Base-by-base conservation (phyloP, 23 red algal genomes). In the Gracilaria domingensis region DNA sequence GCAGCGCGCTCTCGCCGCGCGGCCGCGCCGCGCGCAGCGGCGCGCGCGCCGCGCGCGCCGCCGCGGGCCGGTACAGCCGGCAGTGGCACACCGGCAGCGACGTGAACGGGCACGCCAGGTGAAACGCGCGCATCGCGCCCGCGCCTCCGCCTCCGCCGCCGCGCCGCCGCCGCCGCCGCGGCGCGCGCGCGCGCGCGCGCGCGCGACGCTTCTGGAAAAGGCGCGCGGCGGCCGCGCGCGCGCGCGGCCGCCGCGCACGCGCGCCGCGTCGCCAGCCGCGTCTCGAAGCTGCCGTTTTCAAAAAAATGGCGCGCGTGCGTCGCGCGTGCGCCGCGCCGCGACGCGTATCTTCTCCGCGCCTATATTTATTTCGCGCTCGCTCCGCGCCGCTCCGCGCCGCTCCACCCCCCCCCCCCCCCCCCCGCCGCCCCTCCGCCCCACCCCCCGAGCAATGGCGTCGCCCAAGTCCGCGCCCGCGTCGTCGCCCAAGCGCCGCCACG, bases 51-150 rank as follows among this genome's bases (percentile, higher is more conserved):
- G 35, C 29, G 4, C 3, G 35, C 23, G 79, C 8, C 47, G 77
- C 25, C 9, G 67, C 69, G 29, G 86, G 48, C 23, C n/a, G 38
- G 35, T 81, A 75, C 38, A 90, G 75, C 53, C 54, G 54, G 57
- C 87, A 90, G 23, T 80, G 87, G 56, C 87, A 90, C 40, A 90
- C 48, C 13, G 87, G 49, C 24, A 79, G 87, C 34, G 87, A 80
- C 30, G 69, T 80, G 72, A 69, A 90, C 51, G 87, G 87, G n/a
- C 87, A 90, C n/a, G 87, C 66, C 42, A 90, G 62, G 45, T 90
- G 87, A 40, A 90, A 90, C 23, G 87, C 2, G 28, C 39, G 87
- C 87, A 82, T 82, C 9, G 51, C 37, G 37, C 11, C 66, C 37
- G 37, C 37, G 66, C 5, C 4, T 11, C 5, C 4, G 42, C 42